Conservation (phyloP, 805 yeast species). For the Priceomyces castillae region DNA sequence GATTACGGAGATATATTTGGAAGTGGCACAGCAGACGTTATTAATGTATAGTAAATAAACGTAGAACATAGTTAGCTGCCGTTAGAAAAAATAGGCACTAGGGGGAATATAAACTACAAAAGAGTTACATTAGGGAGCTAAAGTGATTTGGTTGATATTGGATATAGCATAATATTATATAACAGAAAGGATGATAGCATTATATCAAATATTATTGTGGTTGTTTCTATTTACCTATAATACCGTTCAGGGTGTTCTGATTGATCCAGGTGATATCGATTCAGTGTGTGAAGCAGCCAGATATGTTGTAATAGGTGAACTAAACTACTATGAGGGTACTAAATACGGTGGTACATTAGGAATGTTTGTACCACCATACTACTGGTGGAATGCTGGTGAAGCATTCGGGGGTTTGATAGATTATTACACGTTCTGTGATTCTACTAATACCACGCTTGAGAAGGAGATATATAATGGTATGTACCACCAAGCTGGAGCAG, state of each 20-base stretch:
- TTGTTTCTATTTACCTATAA: background rate
- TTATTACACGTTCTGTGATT: constrained; percentile 38
- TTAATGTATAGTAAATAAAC: too few relatives aligned
- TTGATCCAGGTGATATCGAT: constrained; percentile 33
- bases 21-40: background rate
- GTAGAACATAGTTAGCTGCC: too few relatives aligned
- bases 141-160: too few relatives aligned
- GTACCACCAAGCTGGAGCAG: constrained; percentile 42
- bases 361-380: constrained; percentile 44
- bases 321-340: constrained; percentile 45
- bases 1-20: background rate
- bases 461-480: constrained; percentile 35
- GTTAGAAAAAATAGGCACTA: too few relatives aligned
- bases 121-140: too few relatives aligned
- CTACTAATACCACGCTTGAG: constrained; percentile 31
- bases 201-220: background rate
- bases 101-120: too few relatives aligned
- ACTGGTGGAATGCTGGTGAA: constrained; percentile 56
- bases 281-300: constrained; percentile 43
- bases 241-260: background rate
- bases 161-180: background rate
- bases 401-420: constrained; percentile 49
- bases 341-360: constrained; percentile 46
- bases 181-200: background rate
- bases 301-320: constrained; percentile 34